Evolutionary conservation across 148 eudicot species (phyloP).

Genomic region (Pharnaceum exiguum): DNA sequence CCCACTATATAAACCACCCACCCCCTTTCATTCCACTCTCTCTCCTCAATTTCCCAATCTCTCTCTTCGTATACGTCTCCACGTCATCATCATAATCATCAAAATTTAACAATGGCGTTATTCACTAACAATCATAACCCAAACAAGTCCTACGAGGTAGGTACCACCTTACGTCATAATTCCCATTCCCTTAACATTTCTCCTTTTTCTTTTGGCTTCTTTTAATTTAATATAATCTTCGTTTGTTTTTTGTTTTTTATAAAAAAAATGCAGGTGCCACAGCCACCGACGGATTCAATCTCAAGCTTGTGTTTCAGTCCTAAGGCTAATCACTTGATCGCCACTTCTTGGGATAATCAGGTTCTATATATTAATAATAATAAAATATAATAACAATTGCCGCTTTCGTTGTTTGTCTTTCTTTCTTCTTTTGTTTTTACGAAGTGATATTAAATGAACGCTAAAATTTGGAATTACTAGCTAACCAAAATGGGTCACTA

Average conservation of each 20-base stretch:
- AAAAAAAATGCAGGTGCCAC: constrained; percentile 36
- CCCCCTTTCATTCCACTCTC: neutral
- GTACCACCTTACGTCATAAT: neutral
- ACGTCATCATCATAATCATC: constrained; percentile 17
- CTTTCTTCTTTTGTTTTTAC: neutral
- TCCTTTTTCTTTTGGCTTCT: neutral
- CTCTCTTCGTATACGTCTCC: neutral
- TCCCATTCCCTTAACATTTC: neutral
- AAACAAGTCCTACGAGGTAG: constrained; percentile 29
- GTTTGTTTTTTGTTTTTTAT: neutral
- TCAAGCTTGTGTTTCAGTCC: constrained; percentile 87
- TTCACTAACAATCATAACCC: constrained; percentile 23
- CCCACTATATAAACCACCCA: neutral
- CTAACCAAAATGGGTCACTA: too few relatives aligned
- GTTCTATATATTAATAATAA: constrained; percentile 22
- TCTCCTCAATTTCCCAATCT: neutral
- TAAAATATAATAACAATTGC: too few relatives aligned
- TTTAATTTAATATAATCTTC: neutral
- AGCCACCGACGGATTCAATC: constrained; percentile 67
- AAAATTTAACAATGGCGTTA: constrained; percentile 19
- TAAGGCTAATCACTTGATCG: constrained; percentile 79
- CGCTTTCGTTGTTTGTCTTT: constrained; percentile 4
- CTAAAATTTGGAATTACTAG: too few relatives aligned
- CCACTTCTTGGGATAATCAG: constrained; percentile 99
- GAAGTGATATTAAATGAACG: too few relatives aligned